Evolutionary conservation across 768 basidiomycete genomes (phyloP).

Genomic region (Gelatoporia subvermispora): DNA sequence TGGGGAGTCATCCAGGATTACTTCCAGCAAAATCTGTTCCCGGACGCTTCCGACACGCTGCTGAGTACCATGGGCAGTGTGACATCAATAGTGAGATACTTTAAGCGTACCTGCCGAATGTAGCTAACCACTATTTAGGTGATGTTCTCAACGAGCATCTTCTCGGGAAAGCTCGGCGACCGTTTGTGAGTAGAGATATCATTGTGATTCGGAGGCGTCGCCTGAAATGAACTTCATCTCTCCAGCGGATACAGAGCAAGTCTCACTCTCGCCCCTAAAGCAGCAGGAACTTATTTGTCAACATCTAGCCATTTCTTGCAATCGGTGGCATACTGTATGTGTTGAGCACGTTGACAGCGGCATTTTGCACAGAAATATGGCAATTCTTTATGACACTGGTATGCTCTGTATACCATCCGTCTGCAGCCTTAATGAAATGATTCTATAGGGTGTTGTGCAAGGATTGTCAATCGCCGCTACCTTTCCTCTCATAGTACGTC

Average conservation of each 20-base stretch:
- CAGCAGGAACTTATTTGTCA: background rate
- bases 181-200: constrained; percentile 21
- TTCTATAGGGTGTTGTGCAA: constrained; percentile 26
- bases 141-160: constrained; percentile 23
- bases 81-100: constrained; percentile 15
- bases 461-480: constrained; percentile 16
- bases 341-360: constrained; percentile 24
- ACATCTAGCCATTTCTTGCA: constrained; percentile 24
- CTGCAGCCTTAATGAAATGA: constrained; percentile 8
- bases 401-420: constrained; percentile 2
- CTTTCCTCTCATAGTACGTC: constrained; percentile 14
- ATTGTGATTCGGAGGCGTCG: background rate
- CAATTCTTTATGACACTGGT: constrained; percentile 30
- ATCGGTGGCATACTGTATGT: constrained; percentile 23
- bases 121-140: constrained; percentile 10
- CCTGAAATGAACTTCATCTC: background rate
- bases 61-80: constrained; percentile 23
- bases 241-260: constrained; percentile 15
- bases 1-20: constrained; percentile 31
- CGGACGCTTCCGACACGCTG: constrained; percentile 9
- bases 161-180: constrained; percentile 29
- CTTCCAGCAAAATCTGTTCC: constrained; percentile 23
- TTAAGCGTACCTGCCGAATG: background rate
- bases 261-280: background rate
- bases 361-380: constrained; percentile 27